Conservation (phyloP, 805 yeast species). For the Kodamaea kakaduensis region DNA sequence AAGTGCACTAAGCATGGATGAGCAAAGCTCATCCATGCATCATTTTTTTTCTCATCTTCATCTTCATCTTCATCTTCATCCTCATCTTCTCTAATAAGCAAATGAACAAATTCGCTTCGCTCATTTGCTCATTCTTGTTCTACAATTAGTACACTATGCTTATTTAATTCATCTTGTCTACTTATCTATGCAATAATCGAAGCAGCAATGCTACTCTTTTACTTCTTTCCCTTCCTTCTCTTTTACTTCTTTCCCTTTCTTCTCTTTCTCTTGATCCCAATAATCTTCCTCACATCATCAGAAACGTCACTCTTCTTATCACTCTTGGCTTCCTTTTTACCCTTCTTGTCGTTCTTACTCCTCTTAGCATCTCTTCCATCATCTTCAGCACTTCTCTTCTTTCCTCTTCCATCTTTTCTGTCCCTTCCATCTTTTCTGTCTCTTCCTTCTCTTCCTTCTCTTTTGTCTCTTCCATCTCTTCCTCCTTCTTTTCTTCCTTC, state of each 20-base stretch:
- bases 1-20: no score
- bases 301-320: constrained; percentile 25
- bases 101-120: no score
- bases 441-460: constrained; percentile 26
- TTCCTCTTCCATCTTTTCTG: constrained; percentile 23
- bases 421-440: constrained; percentile 12
- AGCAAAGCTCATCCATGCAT: no score
- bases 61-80: no score
- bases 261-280: constrained; percentile 66
- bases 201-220: neutral
- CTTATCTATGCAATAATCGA: neutral
- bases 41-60: no score
- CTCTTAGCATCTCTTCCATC: constrained; percentile 26
- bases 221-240: constrained; percentile 3
- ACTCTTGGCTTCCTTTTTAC: constrained; percentile 14
- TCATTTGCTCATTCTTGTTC: no score
- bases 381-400: no score
- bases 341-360: constrained; percentile 31
- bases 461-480: constrained; percentile 15
- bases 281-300: constrained; percentile 57
- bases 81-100: no score
- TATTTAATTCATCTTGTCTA: no score
- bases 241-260: constrained; percentile 43
- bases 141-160: constrained; percentile 3
- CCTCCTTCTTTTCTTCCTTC: constrained; percentile 12